Base-by-base conservation (phyloP, 768 basidiomycete species). In the Tylopilus rubrobrunneus region DNA sequence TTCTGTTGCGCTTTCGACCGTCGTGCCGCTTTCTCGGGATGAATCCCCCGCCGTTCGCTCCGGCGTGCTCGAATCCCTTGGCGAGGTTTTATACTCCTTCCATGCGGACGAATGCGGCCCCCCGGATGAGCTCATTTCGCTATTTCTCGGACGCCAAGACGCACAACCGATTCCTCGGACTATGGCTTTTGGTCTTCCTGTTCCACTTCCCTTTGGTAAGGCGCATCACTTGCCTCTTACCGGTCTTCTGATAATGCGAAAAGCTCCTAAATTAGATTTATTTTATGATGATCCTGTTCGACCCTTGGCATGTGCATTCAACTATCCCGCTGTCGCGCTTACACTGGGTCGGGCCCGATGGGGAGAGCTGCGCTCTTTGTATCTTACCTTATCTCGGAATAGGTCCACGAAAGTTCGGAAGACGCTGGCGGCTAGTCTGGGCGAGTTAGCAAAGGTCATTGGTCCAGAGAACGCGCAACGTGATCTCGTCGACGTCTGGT, bases 31-130 rank as follows among this genome's bases (percentile, higher is more conserved):
- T 23, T 78, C 84, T 17, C 67, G 67, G 25, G 92, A 95, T 67
- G 76, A 79, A 41, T 78, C 80, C 21, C 69, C 80, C 5, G 75
- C 80, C 17, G 92, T 97, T 25, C 86, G 91, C 21, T 80, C 81
- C 15, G 90, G 89, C 4, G 84, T 87, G 3, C 78, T 96, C 31
- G 94, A 97, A 65, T 80, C 90, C 21, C 78, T 97, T 6, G 95
- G 94, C 2, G 94, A 97, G 70, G 84, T 96, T 34, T 78, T 97
- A 52, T 83, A 89, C 66, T 83, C 89, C 12, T 98, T 98, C 68
- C 77, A 81, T 52, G 77, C 83, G 48, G 78, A 79, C 4, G 71
- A 69, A 19, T 63, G 58, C 21, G 88, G 87, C 1, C 89, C 89
- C 10, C 95, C 95, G 4, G 65, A 75, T 23, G 82, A 89, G 63